Evolutionary conservation across 257 asterid species (phyloP).

Genomic region (Ilex aquifolium): DNA sequence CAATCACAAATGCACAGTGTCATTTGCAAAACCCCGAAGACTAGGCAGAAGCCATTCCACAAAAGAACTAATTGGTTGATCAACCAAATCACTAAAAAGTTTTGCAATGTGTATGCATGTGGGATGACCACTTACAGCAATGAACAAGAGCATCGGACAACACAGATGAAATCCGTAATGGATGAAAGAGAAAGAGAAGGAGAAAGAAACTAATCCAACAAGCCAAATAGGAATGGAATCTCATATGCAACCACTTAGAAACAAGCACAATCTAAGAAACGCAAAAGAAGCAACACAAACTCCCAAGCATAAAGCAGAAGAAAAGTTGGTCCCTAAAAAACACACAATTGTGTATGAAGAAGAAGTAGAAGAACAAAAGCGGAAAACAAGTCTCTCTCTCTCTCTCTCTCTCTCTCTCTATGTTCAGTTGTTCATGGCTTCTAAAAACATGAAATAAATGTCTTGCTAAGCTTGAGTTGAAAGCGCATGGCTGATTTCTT

Average conservation of each 20-base stretch:
- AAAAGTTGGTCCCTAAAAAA: conserved; percentile 12
- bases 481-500: neutral
- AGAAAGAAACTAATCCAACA: conserved; percentile 1
- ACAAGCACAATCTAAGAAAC: conserved; percentile 38
- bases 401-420: conserved; percentile 2
- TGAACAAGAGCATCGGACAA: neutral
- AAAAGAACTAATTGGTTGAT: neutral
- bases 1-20: too few relatives aligned
- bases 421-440: conserved; percentile 5
- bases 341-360: conserved; percentile 4
- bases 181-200: conserved; percentile 9
- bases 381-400: conserved; percentile 4
- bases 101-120: neutral
- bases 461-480: neutral
- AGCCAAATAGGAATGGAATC: neutral
- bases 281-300: conserved; percentile 27
- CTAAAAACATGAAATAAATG: conserved; percentile 13
- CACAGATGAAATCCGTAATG: neutral
- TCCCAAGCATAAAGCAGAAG: conserved; percentile 41
- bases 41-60: too few relatives aligned
- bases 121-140: neutral
- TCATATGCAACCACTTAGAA: conserved; percentile 46
- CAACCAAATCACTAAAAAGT: neutral
- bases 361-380: conserved; percentile 3
- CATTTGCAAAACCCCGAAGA: too few relatives aligned